Base-by-base conservation (phyloP, 2,329 filamentous ascomycete genomes). In the Aspergillus udagawae region DNA sequence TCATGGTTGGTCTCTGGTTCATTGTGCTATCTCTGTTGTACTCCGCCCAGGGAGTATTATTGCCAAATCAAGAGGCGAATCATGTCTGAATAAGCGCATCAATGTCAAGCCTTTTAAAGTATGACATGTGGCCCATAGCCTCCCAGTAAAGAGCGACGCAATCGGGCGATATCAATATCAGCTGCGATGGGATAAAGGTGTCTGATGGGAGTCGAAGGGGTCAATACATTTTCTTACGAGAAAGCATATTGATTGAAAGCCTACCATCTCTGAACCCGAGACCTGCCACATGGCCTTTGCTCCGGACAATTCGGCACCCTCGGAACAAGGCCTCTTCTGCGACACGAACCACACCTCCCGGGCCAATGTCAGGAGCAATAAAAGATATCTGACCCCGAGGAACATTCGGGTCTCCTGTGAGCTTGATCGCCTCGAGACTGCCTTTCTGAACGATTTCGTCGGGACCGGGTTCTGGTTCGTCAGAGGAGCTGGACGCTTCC, bases 351-450 rank as follows among this genome's bases (percentile, higher is more conserved):
- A 88, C 80, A 0, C 90, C 91, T 0, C 52, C 61, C 0, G 82
- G 79, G 0, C 89, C 87, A 38, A 97, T 84, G 64, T 97, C 91
- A 4, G 91, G 84, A 0, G 86, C 88, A 3, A 90, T 81, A 70
- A 96, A 97, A 0, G 89, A 91, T 64, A 87, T 85, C 72, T 97
- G 89, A 8, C 92, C 93, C 8, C 92, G 83, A 0, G 93, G 93
- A 14, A 97, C 86, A 63, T 97, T 95, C 0, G 88, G 86, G 67
- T 99, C 93, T 0, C 93, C 93, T 0, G 93, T 97, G 35, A 99
- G 77, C 71, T 97, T 97, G 68, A 97, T 86, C 0, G 89, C 93
- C 71, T 92, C 86, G 3, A 97, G 73, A 1, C 86, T 80, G 4
- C 91, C 91, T 12, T 79, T 80, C 63, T 89, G 85, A 1, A 84